These are phyloP conservation scores for Cenchrus purpureus DNA, from an alignment of 176 grass and related monocot species.

Conservation along the genomic window DNA sequence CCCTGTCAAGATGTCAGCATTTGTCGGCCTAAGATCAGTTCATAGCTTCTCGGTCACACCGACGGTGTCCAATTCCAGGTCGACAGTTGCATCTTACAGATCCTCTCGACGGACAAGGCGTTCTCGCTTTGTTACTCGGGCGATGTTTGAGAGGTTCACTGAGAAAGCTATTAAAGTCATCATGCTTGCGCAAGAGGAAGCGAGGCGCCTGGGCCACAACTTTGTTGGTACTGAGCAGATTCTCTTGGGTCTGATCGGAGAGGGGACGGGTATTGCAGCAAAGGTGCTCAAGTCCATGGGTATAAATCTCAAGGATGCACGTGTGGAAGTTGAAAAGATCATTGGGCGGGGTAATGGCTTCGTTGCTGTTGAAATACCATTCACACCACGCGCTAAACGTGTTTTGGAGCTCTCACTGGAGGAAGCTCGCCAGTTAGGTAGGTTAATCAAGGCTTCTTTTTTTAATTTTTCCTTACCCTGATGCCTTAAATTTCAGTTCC, in stretches of 20 bases:
- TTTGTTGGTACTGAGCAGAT: constrained; percentile 95
- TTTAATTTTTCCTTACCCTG: background rate
- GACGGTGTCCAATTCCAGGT: constrained; percentile 37
- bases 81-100: constrained; percentile 50
- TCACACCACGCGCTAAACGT: constrained; percentile 88
- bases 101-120: constrained; percentile 36
- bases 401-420: constrained; percentile 88
- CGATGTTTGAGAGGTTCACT: constrained; percentile 92
- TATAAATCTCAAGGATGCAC: constrained; percentile 96
- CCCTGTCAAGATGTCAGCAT: constrained; percentile 61
- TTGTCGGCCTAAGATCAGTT: constrained; percentile 57
- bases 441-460: constrained; percentile 28
- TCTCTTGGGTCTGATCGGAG: constrained; percentile 86
- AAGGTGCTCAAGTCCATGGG: constrained; percentile 99
- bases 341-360: constrained; percentile 93
- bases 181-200: constrained; percentile 97
- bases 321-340: constrained; percentile 96
- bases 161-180: constrained; percentile 97
- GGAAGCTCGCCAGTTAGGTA: constrained; percentile 93
- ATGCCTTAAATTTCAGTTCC: constrained; percentile 15
- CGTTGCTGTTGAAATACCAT: constrained; percentile 94
- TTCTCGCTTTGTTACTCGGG: constrained; percentile 50
- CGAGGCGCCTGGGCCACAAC: constrained; percentile 86
- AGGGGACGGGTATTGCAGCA: constrained; percentile 91
- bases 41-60: constrained; percentile 47